phyloP scores from a whole-genome alignment of 1,284 basidiomycete genomes.

The Austroboletus novae-zelandiae region DNA sequence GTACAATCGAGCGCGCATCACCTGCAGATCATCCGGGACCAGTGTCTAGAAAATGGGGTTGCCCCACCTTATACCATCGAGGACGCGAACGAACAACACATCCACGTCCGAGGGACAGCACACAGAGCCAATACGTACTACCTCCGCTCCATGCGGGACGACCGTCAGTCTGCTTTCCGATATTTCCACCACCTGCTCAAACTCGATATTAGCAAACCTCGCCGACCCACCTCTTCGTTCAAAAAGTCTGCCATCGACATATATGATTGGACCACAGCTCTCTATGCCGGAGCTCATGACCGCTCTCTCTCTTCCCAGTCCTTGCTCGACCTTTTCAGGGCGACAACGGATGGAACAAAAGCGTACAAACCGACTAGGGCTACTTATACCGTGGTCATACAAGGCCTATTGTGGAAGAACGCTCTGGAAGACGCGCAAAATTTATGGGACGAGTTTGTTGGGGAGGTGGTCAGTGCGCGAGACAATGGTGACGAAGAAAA shows the following conservation, averaged over 20 bases:
- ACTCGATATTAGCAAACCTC: constrained; percentile 19
- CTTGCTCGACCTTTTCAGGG: constrained; percentile 41
- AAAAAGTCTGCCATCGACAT: constrained; percentile 29
- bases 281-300: constrained; percentile 35
- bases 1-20: constrained; percentile 42
- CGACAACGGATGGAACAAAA: constrained; percentile 20
- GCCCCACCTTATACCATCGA: constrained; percentile 24
- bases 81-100: neutral
- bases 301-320: constrained; percentile 25
- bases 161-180: constrained; percentile 44
- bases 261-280: constrained; percentile 34
- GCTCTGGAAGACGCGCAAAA: constrained; percentile 36
- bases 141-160: constrained; percentile 31
- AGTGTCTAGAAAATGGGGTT: constrained; percentile 20
- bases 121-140: constrained; percentile 38
- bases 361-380: constrained; percentile 41
- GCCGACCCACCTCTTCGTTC: neutral
- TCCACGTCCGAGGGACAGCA: constrained; percentile 16
- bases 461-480: constrained; percentile 22
- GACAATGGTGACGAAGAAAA: constrained; percentile 12
- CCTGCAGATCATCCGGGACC: constrained; percentile 36
- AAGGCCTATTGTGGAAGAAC: constrained; percentile 44
- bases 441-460: constrained; percentile 45
- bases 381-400: constrained; percentile 50
- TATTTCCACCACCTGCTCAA: constrained; percentile 40